Evolutionary conservation across 179 eudicot genomes (phyloP), one percentile per base, ranked within the genome.

Genomic region (Gypsophila paniculata): DNA sequence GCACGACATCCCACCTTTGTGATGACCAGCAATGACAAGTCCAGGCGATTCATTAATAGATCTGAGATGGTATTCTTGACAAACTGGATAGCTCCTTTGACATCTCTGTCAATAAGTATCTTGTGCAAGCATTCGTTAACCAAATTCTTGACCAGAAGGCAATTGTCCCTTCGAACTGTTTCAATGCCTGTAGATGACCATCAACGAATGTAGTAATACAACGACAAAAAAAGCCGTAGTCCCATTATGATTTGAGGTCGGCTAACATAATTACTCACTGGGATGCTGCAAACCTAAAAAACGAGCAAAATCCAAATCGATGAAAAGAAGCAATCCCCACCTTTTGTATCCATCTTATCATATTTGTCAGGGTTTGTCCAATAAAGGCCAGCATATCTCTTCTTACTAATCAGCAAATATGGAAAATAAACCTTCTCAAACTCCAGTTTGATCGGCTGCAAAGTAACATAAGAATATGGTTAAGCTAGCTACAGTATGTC

Each of bases 331-430:
- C 52, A 54, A 54, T 44, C 75, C 46, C 83, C 74, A 92, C 99
- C 99, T 92, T 95, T 92, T 12, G 97, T 88, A 68, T 95, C 99
- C 99, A 95, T 95, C 82, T 95, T 95, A 85, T 95, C 99, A 78
- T 81, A 86, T 72, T 95, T 90, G 55, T 69, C 86, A 49, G 95
- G 88, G 72, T 88, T 91, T 49, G 99, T 95, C 97, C 99, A 92
- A 68, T 77, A 82, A 73, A 95, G 93, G 69, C 99, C 99, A 70
- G 97, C 99, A 76, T 95, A 95, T 81, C 99, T 84, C 91, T 94
- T 94, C 86, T 95, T 95, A 90, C 89, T 95, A 66, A 95, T 95
- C 70, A 95, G 84, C 51, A 95, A 76, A 82, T 95, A 95, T 51
- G 97, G 99, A 82, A 67, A 90, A 82, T 95, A 95, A 72, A 95